Percentiles rank a stretch among this genome's conserved stretches.
Evolutionary conservation across 1,284 basidiomycete genomes (phyloP).

Genomic region (Garcileccinum viscosum): DNA sequence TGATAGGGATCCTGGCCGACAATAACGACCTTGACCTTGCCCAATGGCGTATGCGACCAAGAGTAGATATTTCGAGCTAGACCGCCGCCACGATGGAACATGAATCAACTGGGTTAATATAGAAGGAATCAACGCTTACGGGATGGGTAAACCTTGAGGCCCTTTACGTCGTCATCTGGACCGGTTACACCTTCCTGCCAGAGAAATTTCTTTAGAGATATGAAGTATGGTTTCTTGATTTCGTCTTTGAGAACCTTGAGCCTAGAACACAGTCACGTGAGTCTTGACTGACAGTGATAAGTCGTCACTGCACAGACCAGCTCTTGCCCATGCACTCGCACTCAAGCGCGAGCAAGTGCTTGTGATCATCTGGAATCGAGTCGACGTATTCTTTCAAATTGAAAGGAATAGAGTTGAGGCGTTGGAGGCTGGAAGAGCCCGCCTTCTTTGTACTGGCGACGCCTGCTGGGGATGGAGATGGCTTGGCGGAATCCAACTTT

Average conservation of each 20-base stretch:
- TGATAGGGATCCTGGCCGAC: conserved; percentile 84
- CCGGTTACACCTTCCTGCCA: conserved; percentile 71
- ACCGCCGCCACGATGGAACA: conserved; percentile 5
- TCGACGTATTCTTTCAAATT: conserved; percentile 62
- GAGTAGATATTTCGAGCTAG: conserved; percentile 78
- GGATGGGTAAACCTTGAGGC: conserved; percentile 64
- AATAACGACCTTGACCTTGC: conserved; percentile 80
- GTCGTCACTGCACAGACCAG: conserved; percentile 57
- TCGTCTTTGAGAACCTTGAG: conserved; percentile 75
- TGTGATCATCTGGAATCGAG: conserved; percentile 64
- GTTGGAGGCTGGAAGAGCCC: conserved; percentile 38
- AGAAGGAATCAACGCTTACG: conserved; percentile 46
- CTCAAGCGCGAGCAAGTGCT: conserved; percentile 66
- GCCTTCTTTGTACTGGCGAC: conserved; percentile 22
- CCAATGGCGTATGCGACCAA: conserved; percentile 82
- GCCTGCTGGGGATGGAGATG: conserved; percentile 15
- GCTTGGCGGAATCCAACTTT: conserved; percentile 38
- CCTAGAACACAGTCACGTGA: conserved; percentile 46
- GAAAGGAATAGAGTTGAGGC: conserved; percentile 74
- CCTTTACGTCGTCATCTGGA: conserved; percentile 50
- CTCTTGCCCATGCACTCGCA: conserved; percentile 75
- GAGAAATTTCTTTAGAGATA: conserved; percentile 72
- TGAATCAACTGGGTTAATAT: conserved; percentile 6
- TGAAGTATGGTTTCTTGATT: conserved; percentile 77
- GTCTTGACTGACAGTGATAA: conserved; percentile 1